A percentile compares a stretch with the other conserved stretches of the same genome.
phyloP scores from a whole-genome alignment of 1,284 basidiomycete genomes.

The Ustilago crameri region DNA sequence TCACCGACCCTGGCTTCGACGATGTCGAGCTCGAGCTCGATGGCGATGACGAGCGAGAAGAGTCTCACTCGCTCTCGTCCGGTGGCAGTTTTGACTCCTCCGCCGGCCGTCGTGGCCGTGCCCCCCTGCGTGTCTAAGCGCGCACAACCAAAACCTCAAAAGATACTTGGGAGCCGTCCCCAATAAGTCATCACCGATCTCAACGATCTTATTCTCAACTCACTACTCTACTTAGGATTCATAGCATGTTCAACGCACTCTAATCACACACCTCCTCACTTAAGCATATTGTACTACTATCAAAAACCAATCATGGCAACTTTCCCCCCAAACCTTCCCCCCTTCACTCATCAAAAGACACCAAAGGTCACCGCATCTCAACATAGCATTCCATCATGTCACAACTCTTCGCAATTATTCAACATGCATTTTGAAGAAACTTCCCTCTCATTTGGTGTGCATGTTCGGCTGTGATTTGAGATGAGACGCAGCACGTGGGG shows the following conservation, averaged over 20 bases:
- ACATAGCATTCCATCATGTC: background rate
- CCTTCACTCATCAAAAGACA: background rate
- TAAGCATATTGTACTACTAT: background rate
- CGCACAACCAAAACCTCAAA: slow-evolving; percentile 3
- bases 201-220: slow-evolving; percentile 38
- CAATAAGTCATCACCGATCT: slow-evolving; percentile 23
- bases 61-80: slow-evolving; percentile 29
- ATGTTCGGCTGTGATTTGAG: no score
- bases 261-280: slow-evolving; percentile 3
- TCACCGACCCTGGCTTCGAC: slow-evolving; percentile 51
- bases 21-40: slow-evolving; percentile 59
- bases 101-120: slow-evolving; percentile 12
- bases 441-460: background rate
- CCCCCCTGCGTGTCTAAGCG: slow-evolving; percentile 18
- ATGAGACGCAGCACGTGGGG: no score
- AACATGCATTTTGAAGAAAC: background rate
- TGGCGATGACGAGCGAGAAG: slow-evolving; percentile 43
- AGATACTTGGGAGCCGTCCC: slow-evolving; percentile 23
- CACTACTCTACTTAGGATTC: no score
- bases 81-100: slow-evolving; percentile 29
- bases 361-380: background rate
- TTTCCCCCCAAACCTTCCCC: background rate
- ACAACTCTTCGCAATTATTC: background rate
- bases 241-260: background rate
- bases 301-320: background rate